Base-by-base conservation (phyloP, 2,329 filamentous ascomycete species). In the Cercospora janseana region DNA sequence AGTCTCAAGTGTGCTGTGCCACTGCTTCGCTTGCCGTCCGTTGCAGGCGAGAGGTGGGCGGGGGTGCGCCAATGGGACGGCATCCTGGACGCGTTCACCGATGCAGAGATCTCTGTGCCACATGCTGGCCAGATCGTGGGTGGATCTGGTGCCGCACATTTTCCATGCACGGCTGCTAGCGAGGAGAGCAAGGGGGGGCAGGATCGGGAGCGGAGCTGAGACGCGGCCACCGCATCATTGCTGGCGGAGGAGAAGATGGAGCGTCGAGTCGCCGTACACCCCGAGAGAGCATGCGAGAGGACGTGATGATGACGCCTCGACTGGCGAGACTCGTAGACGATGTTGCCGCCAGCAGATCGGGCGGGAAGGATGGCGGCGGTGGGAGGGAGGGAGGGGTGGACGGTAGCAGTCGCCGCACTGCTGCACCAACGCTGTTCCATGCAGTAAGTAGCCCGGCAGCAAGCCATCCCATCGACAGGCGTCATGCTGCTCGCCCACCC, bases 141-240 rank as follows among this genome's bases (percentile, higher is more conserved):
- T 44, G 41, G 41, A 44, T 44, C 41, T 44, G 4, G 41, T 44
- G 18, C 18, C 9, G 26, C 35, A 23, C 35, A n/a, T n/a, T n/a
- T n/a, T 15, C 20, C 35, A 38, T 38, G 35, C 35, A 38, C 20
- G 35, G 12, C 32, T n/a, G n/a, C n/a, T n/a, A n/a, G n/a, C n/a
- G n/a, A n/a, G n/a, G n/a, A n/a, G n/a, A n/a, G n/a, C n/a, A n/a
- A n/a, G n/a, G n/a, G n/a, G n/a, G n/a, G n/a, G n/a, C n/a, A n/a
- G n/a, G n/a, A n/a, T n/a, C n/a, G n/a, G n/a, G 32, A 37, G 32
- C 32, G 32, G 21, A 18, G 32, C 2, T 35, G 15, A 12, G 3
- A n/a, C n/a, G 20, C 35, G 13, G 35, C 35, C 35, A 23, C 34
- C 34, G 34, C 34, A 38, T 38, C 34, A 38, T 24, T 5, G 18